phyloP scores from a whole-genome alignment of 768 basidiomycete species.

The Gloeostereum incarnatum region DNA sequence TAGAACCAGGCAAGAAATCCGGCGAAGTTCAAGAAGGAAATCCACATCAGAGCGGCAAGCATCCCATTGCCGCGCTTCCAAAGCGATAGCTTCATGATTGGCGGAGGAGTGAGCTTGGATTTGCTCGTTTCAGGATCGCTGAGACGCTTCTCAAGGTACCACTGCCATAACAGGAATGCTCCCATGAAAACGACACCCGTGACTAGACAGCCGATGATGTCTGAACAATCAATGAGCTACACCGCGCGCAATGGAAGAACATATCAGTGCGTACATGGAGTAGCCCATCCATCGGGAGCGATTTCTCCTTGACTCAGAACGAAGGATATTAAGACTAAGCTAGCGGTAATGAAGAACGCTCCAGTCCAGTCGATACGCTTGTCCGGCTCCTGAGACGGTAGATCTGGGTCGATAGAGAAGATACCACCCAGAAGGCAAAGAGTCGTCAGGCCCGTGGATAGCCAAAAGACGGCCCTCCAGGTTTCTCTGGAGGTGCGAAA shows the following conservation, averaged over 20 bases:
- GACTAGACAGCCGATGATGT: constrained; percentile 65
- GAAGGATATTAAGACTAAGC: constrained; percentile 37
- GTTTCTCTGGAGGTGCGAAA: not conserved
- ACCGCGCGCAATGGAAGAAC: not conserved
- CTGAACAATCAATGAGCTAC: constrained; percentile 17
- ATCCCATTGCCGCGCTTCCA: constrained; percentile 57
- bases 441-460: constrained; percentile 11
- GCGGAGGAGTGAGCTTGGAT: constrained; percentile 32
- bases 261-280: constrained; percentile 17
- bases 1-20: constrained; percentile 46
- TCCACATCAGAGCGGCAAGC: constrained; percentile 48
- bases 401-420: constrained; percentile 55
- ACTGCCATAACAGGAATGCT: constrained; percentile 60
- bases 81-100: constrained; percentile 53
- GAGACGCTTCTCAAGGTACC: constrained; percentile 43
- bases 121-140: constrained; percentile 9
- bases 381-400: constrained; percentile 27
- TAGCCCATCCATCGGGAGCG: constrained; percentile 52
- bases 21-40: constrained; percentile 57
- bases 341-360: constrained; percentile 21
- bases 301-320: constrained; percentile 58
- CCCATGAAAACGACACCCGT: constrained; percentile 48
- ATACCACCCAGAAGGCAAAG: constrained; percentile 47
- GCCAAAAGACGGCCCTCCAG: not conserved
- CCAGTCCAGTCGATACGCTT: constrained; percentile 72